Percentiles rank a stretch among this genome's conserved stretches.
Evolutionary conservation across 495 filamentous ascomycete species (phyloP).

Genomic region (Tetracladium marchalianum): DNA sequence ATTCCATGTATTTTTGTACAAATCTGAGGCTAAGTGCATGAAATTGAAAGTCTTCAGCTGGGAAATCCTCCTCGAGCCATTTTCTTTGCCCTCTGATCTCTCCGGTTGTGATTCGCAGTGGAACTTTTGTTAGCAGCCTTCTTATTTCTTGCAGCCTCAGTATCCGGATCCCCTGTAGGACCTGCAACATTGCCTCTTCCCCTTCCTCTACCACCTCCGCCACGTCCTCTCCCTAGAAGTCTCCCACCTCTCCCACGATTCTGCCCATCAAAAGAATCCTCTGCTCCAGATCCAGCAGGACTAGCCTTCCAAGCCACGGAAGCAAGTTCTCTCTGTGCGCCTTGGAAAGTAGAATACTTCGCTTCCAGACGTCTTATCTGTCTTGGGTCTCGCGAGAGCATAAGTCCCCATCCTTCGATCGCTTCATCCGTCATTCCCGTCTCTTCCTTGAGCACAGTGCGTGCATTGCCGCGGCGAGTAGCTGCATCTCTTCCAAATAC

Average conservation of each 20-base stretch:
- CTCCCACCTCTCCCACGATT: conserved; percentile 32
- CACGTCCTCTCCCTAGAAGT: conserved; percentile 39
- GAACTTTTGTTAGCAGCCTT: conserved; percentile 58
- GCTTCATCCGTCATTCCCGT: conserved; percentile 89
- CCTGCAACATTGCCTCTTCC: conserved; percentile 49
- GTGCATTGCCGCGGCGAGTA: conserved; percentile 51
- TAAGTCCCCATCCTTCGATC: conserved; percentile 88
- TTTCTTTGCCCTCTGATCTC: conserved; percentile 68
- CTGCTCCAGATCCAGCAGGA: conserved; percentile 32
- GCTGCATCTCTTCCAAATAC: conserved; percentile 59
- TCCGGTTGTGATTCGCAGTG: conserved; percentile 54
- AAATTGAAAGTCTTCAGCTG: conserved; percentile 1
- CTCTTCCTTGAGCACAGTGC: conserved; percentile 57
- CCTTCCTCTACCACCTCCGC: conserved; percentile 40
- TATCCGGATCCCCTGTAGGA: conserved; percentile 46
- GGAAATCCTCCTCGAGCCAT: conserved; percentile 47
- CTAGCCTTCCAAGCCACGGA: conserved; percentile 52
- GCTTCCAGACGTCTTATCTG: conserved; percentile 54
- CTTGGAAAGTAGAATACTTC: conserved; percentile 49
- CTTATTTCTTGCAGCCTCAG: conserved; percentile 47
- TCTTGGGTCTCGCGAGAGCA: conserved; percentile 64
- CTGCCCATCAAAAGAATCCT: conserved; percentile 30
- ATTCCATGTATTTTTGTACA: too few species aligned
- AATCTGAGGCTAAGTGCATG: neutral
- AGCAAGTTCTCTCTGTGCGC: conserved; percentile 48